Conservation (phyloP, 805 yeast species). For the Myxozyma lipomycoides region DNA sequence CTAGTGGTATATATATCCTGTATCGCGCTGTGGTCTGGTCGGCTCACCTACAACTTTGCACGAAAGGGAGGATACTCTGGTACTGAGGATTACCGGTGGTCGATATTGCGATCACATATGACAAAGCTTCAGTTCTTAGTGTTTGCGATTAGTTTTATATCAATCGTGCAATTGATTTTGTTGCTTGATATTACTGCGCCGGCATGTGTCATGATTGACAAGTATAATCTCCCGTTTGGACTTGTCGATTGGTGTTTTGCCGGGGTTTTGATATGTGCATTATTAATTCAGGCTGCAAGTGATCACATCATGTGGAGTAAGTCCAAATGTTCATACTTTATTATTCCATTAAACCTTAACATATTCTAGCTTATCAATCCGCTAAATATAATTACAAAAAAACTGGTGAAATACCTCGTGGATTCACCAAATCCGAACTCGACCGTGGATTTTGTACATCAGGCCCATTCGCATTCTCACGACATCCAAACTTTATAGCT, state of each 20-base stretch:
- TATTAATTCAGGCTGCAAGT: constrained; percentile 12
- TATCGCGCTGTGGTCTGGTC: constrained; percentile 13
- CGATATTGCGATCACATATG: constrained; percentile 13
- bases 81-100: constrained; percentile 24
- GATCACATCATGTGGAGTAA: constrained; percentile 25
- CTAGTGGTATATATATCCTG: constrained; percentile 5
- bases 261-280: constrained; percentile 6
- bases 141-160: constrained; percentile 17
- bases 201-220: constrained; percentile 7
- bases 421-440: constrained; percentile 15
- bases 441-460: constrained; percentile 25
- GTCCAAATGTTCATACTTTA: not conserved
- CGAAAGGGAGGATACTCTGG: constrained; percentile 28
- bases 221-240: not conserved
- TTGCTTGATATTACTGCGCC: constrained; percentile 22
- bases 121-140: constrained; percentile 4
- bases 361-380: constrained; percentile 12
- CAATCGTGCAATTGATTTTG: constrained; percentile 13
- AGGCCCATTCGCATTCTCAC: constrained; percentile 22
- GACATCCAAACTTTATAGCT: constrained; percentile 24
- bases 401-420: constrained; percentile 6
- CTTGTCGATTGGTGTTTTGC: constrained; percentile 8
- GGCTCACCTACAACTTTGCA: constrained; percentile 24
- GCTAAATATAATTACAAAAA: constrained; percentile 15
- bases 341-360: not conserved